Conservation (phyloP, 176 grass and related monocot species). For the Paspalum vaginatum region DNA sequence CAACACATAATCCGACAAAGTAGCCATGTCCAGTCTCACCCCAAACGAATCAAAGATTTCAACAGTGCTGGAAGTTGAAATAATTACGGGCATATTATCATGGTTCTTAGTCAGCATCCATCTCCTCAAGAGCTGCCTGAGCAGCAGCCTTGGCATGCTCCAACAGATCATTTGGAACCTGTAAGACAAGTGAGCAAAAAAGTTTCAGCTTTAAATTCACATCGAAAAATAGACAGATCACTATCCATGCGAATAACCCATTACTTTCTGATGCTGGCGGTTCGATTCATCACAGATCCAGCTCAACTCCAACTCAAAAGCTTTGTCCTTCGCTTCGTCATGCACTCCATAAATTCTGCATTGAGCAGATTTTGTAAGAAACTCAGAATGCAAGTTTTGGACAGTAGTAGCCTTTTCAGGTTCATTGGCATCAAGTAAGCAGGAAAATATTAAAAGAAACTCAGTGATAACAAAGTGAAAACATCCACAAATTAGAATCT, state of each 20-base stretch:
- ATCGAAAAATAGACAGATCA: not conserved
- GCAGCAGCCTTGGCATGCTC: conserved; percentile 65
- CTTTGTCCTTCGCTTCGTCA: conserved; percentile 92
- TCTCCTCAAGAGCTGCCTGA: conserved; percentile 68
- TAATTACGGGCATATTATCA: not conserved
- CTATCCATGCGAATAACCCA: not conserved
- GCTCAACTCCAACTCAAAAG: conserved; percentile 84
- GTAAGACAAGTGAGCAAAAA: conserved; percentile 15
- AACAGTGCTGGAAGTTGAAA: conserved; percentile 9
- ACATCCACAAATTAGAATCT: not conserved
- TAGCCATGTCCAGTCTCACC: not conserved
- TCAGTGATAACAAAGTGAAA: conserved; percentile 4
- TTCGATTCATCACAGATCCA: conserved; percentile 93
- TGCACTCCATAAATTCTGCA: conserved; percentile 88
- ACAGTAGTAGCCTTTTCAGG: conserved; percentile 17
- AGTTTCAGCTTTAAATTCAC: conserved; percentile 9
- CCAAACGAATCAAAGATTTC: conserved; percentile 28
- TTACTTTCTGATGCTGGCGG: conserved; percentile 76
- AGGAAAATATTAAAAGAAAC: conserved; percentile 5
- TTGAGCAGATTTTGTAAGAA: not conserved
- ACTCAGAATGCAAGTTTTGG: not conserved
- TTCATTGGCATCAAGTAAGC: not conserved
- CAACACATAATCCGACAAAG: conserved; percentile 23
- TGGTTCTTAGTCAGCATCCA: conserved; percentile 71
- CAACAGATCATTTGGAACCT: conserved; percentile 70